phyloP scores from a whole-genome alignment of 2,329 filamentous ascomycete species.

The Claviceps maximensis region DNA sequence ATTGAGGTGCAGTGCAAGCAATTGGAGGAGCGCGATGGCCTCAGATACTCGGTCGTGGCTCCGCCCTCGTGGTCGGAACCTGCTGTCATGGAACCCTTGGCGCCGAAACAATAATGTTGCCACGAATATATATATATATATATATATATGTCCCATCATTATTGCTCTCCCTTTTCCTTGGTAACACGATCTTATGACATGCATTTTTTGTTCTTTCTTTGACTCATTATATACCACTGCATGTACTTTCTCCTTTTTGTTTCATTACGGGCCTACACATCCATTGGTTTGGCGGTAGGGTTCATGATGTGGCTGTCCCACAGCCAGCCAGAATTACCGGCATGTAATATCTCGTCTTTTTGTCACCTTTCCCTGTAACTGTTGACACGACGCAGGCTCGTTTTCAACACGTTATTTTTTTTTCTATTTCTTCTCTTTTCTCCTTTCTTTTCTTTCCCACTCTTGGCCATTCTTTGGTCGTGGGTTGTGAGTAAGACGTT shows the following conservation, averaged over 20 bases:
- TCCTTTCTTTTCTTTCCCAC: no score
- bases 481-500: not conserved
- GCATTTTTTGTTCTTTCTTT: not conserved
- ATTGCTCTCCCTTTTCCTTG: not conserved
- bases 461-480: no score
- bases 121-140: not conserved
- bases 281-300: not conserved
- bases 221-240: not conserved
- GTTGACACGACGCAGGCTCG: not conserved
- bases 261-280: not conserved
- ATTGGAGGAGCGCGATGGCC: constrained; percentile 30
- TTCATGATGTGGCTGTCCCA: not conserved
- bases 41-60: constrained; percentile 26
- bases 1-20: constrained; percentile 41
- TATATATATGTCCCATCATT: no score
- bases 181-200: not conserved
- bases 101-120: not conserved
- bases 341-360: not conserved
- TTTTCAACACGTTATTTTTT: not conserved
- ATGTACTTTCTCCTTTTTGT: not conserved
- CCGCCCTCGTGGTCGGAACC: constrained; percentile 19
- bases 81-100: not conserved
- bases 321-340: not conserved
- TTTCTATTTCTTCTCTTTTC: not conserved
- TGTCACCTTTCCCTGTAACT: not conserved